Conservation (phyloP, 331 rosid species). For the Arachis monticola region DNA sequence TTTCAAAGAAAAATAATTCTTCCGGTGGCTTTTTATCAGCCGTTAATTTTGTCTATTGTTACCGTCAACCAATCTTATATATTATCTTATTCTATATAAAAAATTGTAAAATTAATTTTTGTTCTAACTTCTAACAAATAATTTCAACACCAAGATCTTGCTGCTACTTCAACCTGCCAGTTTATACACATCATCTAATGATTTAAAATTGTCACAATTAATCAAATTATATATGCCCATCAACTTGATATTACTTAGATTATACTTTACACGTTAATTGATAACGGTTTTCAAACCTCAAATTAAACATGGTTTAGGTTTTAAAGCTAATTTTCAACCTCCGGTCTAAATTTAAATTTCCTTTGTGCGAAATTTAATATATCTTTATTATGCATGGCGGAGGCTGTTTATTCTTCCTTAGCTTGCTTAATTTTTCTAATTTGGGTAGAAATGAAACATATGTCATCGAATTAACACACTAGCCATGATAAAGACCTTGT, state of each 20-base stretch:
- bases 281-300: background rate
- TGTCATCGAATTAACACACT: background rate
- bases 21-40: constrained; percentile 8
- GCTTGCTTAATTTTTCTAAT: background rate
- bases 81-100: too few relatives aligned
- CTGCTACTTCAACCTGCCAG: background rate
- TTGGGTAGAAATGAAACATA: background rate
- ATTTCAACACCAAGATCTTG: background rate
- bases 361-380: background rate
- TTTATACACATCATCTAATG: background rate
- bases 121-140: too few relatives aligned
- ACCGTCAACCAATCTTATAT: background rate
- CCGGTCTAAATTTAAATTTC: background rate
- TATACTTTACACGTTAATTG: background rate
- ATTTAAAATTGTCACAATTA: background rate
- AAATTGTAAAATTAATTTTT: background rate
- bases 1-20: background rate
- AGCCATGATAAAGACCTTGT: background rate
- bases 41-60: background rate
- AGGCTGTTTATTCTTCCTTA: background rate
- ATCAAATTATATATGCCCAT: too few relatives aligned
- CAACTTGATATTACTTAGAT: too few relatives aligned
- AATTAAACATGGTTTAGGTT: background rate
- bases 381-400: background rate
- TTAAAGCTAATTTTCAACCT: too few relatives aligned